A percentile compares a stretch with the other conserved stretches of the same genome.
These are phyloP conservation scores for Dictyostelium brefeldianum DNA, from an alignment of 78 protist genomes.

Conservation along the genomic window DNA sequence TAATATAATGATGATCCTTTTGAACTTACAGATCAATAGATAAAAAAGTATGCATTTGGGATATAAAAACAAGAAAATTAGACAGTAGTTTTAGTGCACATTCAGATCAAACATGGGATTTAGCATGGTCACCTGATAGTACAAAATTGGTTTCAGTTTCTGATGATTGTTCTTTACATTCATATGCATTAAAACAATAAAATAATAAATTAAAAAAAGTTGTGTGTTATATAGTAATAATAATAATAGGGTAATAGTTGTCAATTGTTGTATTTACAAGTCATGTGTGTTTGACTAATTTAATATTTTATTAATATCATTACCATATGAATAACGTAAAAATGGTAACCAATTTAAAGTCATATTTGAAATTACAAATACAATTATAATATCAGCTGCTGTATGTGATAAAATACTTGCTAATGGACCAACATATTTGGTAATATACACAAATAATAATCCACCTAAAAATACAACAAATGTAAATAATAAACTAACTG, in stretches of 20 bases:
- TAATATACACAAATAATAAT: background rate
- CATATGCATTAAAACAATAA: conserved; percentile 27
- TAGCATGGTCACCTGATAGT: conserved; percentile 50
- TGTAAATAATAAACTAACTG: background rate
- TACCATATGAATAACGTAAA: background rate
- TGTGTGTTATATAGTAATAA: no score
- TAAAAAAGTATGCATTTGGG: conserved; percentile 75
- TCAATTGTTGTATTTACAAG: no score
- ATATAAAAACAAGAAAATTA: conserved; percentile 49
- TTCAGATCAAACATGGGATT: conserved; percentile 50
- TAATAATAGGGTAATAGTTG: no score
- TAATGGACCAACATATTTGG: conserved; percentile 29
- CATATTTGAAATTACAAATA: conserved; percentile 50
- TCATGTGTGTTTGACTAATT: no score
- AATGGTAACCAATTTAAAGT: conserved; percentile 18
- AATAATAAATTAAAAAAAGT: background rate
- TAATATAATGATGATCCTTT: no score
- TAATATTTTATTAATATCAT: no score
- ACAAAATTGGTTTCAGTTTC: conserved; percentile 59
- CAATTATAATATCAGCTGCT: conserved; percentile 27
- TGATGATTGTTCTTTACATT: conserved; percentile 42
- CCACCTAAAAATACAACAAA: conserved; percentile 31
- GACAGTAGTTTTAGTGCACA: conserved; percentile 67
- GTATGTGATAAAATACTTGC: conserved; percentile 11
- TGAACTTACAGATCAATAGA: conserved; percentile 69